phyloP scores from a whole-genome alignment of 1,284 basidiomycete species.

The Rhodotorula mucilaginosa region DNA sequence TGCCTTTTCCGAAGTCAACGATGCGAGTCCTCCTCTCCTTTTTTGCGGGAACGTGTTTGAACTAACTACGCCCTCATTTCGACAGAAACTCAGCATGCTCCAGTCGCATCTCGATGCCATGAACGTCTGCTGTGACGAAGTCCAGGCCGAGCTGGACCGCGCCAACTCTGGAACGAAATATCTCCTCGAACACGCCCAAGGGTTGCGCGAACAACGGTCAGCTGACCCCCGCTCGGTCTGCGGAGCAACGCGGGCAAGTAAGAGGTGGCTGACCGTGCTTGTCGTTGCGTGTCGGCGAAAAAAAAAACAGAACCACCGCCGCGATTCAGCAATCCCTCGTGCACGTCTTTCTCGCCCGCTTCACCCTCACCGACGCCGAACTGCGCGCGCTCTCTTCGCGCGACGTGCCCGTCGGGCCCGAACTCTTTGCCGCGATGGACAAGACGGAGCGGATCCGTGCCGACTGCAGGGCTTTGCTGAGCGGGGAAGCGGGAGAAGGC shows the following conservation, averaged over 20 bases:
- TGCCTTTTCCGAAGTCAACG: conserved; percentile 80
- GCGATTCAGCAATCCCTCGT: conserved; percentile 66
- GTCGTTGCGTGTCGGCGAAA: neutral
- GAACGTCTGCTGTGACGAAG: conserved; percentile 75
- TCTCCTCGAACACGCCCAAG: conserved; percentile 82
- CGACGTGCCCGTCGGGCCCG: conserved; percentile 68
- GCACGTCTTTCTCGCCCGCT: conserved; percentile 72
- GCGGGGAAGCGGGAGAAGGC: conserved; percentile 71
- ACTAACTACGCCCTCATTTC: neutral
- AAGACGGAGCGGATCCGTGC: conserved; percentile 75
- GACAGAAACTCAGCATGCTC: conserved; percentile 72
- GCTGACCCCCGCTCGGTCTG: conserved; percentile 35
- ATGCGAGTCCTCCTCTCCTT: conserved; percentile 57
- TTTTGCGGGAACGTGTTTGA: neutral
- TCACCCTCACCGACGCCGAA: conserved; percentile 76
- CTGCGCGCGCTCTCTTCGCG: conserved; percentile 70
- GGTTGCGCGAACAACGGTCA: conserved; percentile 73
- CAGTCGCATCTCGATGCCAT: conserved; percentile 73
- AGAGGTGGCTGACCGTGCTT: neutral
- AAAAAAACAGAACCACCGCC: conserved; percentile 55
- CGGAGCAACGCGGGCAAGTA: neutral
- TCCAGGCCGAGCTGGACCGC: conserved; percentile 69
- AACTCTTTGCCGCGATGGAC: conserved; percentile 82
- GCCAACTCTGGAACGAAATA: conserved; percentile 77
- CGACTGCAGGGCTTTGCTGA: conserved; percentile 81